phyloP scores from a whole-genome alignment of 2,329 filamentous ascomycete genomes.

The Endothia cerciana region DNA sequence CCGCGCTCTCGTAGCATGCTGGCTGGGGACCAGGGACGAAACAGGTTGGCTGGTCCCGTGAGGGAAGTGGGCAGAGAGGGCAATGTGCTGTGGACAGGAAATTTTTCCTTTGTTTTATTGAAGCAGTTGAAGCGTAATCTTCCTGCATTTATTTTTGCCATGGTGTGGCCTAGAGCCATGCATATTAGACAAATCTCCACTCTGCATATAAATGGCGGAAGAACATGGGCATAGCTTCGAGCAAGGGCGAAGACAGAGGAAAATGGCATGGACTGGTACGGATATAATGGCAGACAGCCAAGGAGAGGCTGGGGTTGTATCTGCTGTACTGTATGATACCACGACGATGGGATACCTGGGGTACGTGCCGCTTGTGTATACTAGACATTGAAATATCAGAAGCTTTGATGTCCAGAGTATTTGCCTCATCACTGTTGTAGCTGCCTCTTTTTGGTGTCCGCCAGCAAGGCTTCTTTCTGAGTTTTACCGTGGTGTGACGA shows the following conservation, averaged over 20 bases:
- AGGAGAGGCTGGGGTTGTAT: not conserved
- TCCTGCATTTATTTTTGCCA: slow-evolving; percentile 20
- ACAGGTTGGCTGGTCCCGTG: slow-evolving; percentile 14
- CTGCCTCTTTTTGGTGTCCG: too few species aligned
- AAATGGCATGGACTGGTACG: slow-evolving; percentile 2
- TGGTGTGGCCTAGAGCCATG: slow-evolving; percentile 28
- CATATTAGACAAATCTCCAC: slow-evolving; percentile 55
- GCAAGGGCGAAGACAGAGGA: slow-evolving; percentile 4
- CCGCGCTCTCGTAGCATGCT: slow-evolving; percentile 25
- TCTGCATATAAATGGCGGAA: slow-evolving; percentile 45
- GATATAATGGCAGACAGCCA: not conserved
- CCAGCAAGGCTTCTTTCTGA: too few species aligned
- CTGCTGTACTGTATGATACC: not conserved
- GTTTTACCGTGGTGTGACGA: too few species aligned
- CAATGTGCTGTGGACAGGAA: not conserved
- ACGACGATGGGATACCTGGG: slow-evolving; percentile 3
- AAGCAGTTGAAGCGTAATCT: slow-evolving; percentile 26
- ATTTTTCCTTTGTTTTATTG: slow-evolving; percentile 31
- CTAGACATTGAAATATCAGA: slow-evolving; percentile 6
- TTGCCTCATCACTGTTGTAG: not conserved
- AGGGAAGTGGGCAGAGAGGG: slow-evolving; percentile 1
- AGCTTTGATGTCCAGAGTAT: not conserved
- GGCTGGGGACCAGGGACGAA: slow-evolving; percentile 15
- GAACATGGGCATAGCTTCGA: slow-evolving; percentile 25
- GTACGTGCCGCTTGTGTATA: not conserved